A percentile compares a stretch with the other conserved stretches of the same genome.
These are phyloP conservation scores for Lachnellula cervina DNA, from an alignment of 2,329 filamentous ascomycete species.

Conservation along the genomic window DNA sequence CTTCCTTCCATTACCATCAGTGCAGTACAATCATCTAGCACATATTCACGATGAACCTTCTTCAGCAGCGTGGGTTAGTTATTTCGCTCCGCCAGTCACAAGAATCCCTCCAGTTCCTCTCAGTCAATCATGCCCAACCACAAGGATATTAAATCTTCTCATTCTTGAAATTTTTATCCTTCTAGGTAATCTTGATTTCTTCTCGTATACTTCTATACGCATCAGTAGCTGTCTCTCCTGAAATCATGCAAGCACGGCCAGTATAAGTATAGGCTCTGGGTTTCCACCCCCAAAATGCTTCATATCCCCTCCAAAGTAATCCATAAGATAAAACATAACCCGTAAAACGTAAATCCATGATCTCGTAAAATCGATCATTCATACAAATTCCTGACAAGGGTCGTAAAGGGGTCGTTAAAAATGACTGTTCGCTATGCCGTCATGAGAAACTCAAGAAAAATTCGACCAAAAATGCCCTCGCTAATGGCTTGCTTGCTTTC, in stretches of 20 bases:
- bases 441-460: conserved; percentile 8
- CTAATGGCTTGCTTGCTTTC: conserved; percentile 14
- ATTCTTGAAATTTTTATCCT: conserved; percentile 21
- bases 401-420: conserved; percentile 25
- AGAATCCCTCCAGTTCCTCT: no score
- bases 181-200: conserved; percentile 9
- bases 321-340: conserved; percentile 22
- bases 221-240: conserved; percentile 1
- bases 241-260: conserved; percentile 12
- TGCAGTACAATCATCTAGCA: background rate
- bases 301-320: conserved; percentile 6
- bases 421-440: conserved; percentile 27
- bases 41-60: background rate
- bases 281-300: conserved; percentile 20
- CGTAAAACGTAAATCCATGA: conserved; percentile 24
- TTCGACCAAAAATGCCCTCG: conserved; percentile 15
- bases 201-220: conserved; percentile 13
- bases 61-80: no score
- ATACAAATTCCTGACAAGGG: conserved; percentile 22
- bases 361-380: conserved; percentile 27
- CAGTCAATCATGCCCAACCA: no score
- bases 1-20: no score
- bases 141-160: conserved; percentile 7
- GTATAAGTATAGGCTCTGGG: conserved; percentile 3
- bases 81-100: no score